Conservation (phyloP, 129 eudicot genomes). For the Flaveria ramosissima region DNA sequence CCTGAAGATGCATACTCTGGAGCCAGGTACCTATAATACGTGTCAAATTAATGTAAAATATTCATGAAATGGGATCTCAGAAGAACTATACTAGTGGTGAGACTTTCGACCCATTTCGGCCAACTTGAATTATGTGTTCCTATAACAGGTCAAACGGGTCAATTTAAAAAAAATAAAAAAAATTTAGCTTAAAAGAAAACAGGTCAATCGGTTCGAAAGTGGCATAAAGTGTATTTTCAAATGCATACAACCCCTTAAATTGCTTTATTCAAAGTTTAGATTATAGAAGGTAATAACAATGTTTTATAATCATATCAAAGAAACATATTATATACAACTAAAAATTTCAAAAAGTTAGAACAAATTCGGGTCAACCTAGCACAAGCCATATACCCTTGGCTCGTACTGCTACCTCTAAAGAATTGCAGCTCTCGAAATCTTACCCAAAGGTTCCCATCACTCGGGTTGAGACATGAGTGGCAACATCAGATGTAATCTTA, state of each 20-base stretch:
- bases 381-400: background rate
- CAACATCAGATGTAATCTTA: conserved; percentile 75
- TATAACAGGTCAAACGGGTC: background rate
- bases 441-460: conserved; percentile 99
- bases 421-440: background rate
- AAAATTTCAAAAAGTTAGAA: background rate
- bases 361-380: background rate
- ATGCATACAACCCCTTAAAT: background rate
- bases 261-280: background rate
- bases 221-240: background rate
- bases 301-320: no score
- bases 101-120: background rate
- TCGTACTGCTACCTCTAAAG: background rate
- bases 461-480: conserved; percentile 92
- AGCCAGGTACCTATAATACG: conserved; percentile 72
- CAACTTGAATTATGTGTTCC: background rate
- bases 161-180: background rate
- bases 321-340: no score
- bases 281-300: background rate
- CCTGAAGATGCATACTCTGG: conserved; percentile 98
- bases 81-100: background rate
- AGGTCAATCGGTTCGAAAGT: background rate
- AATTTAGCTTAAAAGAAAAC: background rate
- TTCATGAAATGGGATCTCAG: background rate
- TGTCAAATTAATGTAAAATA: conserved; percentile 3